These are phyloP conservation scores for Salix viminalis DNA, from an alignment of 345 rosid genomes.

Conservation along the genomic window DNA sequence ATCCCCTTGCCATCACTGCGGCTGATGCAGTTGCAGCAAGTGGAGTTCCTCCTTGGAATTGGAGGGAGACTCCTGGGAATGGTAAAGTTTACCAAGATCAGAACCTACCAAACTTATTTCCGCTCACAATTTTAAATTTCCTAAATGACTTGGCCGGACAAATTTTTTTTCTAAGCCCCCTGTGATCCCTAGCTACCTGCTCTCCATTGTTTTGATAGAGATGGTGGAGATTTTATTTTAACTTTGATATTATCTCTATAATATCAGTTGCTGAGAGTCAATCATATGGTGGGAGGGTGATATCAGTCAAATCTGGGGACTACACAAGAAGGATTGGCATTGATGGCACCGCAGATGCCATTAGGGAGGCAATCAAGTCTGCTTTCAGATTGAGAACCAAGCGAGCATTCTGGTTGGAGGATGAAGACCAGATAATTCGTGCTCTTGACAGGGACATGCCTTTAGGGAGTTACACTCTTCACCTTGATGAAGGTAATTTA, in stretches of 20 bases:
- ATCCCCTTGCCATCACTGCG: conserved; percentile 82
- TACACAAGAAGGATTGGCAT: conserved; percentile 86
- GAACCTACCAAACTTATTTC: conserved; percentile 1
- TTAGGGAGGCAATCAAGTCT: conserved; percentile 79
- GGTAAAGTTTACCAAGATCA: conserved; percentile 39
- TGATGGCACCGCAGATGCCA: conserved; percentile 83
- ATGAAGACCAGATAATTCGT: conserved; percentile 81
- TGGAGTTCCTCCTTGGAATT: conserved; percentile 97
- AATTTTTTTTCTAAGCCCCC: not conserved
- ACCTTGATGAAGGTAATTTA: conserved; percentile 77
- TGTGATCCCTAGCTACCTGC: not conserved
- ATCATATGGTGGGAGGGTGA: conserved; percentile 79
- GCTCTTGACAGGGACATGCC: conserved; percentile 96
- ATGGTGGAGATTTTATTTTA: not conserved
- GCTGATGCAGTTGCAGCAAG: conserved; percentile 78
- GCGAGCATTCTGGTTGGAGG: conserved; percentile 97
- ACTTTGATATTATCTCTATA: not conserved
- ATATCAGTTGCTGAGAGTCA: conserved; percentile 63
- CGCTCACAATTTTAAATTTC: not conserved
- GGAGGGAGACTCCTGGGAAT: conserved; percentile 93
- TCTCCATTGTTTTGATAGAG: not conserved
- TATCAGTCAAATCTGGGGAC: conserved; percentile 84
- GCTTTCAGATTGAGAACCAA: conserved; percentile 82
- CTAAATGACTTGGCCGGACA: not conserved
- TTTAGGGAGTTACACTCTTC: conserved; percentile 75